phyloP scores from a whole-genome alignment of 78 protist species.

The Blattamonas nauphoetae region DNA sequence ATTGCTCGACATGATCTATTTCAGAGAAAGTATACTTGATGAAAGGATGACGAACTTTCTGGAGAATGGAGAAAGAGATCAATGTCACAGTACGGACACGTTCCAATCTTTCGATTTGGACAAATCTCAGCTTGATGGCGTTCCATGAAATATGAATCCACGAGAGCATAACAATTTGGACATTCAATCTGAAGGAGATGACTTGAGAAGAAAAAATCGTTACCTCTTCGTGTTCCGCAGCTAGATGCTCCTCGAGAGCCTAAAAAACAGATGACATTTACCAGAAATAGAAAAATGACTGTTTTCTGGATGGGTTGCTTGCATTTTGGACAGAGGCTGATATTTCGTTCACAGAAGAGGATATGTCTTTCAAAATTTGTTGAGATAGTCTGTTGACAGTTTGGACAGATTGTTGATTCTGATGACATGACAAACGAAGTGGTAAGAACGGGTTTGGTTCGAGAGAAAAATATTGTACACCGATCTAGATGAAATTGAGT shows the following conservation, averaged over 20 bases:
- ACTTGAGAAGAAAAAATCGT: not conserved
- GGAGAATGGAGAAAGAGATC: not conserved
- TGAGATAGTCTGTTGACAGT: not conserved
- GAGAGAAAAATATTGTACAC: no score
- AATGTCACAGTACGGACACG: not conserved
- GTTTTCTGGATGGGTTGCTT: not conserved
- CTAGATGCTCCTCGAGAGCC: not conserved
- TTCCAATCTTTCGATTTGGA: not conserved
- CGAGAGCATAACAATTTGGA: not conserved
- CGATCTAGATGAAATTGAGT: no score
- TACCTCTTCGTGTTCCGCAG: not conserved
- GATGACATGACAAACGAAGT: no score
- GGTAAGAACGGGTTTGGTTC: no score
- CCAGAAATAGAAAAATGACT: not conserved
- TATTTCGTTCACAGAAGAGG: not conserved
- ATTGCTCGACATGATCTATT: not conserved
- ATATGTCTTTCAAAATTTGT: not conserved
- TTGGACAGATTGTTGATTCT: no score
- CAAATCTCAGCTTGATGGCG: not conserved
- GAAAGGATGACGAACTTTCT: not conserved
- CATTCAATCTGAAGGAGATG: not conserved
- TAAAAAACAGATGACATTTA: not conserved
- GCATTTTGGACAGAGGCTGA: not conserved
- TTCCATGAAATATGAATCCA: not conserved
- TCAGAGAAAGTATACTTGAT: not conserved